A percentile compares a stretch with the other conserved stretches of the same genome.
Conservation (phyloP, 164 flowering plant genomes). For the Vitis riparia region DNA sequence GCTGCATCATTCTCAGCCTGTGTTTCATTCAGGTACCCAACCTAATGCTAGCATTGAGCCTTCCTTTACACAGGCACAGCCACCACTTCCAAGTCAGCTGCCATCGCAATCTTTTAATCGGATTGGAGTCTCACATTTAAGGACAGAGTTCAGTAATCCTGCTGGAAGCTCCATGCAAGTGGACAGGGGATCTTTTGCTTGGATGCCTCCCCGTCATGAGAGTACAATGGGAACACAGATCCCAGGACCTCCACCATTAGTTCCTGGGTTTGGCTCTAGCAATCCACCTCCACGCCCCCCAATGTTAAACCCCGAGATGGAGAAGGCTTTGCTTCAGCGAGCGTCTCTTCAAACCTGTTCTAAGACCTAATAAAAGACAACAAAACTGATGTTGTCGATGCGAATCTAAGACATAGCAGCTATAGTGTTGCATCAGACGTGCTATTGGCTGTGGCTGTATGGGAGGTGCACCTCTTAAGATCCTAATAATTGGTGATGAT, state of each 20-base stretch:
- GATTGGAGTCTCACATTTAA: conserved; percentile 62
- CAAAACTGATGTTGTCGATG: too few relatives aligned
- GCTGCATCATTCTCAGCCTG: conserved; percentile 25
- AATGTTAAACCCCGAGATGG: conserved; percentile 2
- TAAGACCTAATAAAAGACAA: too few relatives aligned
- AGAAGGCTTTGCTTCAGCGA: too few relatives aligned
- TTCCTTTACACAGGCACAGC: conserved; percentile 64
- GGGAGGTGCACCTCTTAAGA: too few relatives aligned
- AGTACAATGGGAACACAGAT: conserved; percentile 42
- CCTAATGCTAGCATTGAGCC: conserved; percentile 49
- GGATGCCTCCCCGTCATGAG: conserved; percentile 63
- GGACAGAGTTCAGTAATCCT: conserved; percentile 52
- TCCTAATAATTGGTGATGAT: too few relatives aligned
- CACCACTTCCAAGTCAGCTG: conserved; percentile 49
- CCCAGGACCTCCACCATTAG: conserved; percentile 51
- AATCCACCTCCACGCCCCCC: conserved; percentile 58
- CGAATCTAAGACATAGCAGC: too few relatives aligned
- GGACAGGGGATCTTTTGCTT: conserved; percentile 52
- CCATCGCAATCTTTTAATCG: conserved; percentile 65
- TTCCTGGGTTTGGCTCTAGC: conserved; percentile 48
- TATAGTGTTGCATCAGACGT: too few relatives aligned
- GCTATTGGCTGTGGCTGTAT: too few relatives aligned
- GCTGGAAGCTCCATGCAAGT: conserved; percentile 53
- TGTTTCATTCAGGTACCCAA: conserved; percentile 58
- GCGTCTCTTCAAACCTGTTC: too few relatives aligned